Conservation (phyloP, 208 protist species). For the Acanthamoeba healyi region DNA sequence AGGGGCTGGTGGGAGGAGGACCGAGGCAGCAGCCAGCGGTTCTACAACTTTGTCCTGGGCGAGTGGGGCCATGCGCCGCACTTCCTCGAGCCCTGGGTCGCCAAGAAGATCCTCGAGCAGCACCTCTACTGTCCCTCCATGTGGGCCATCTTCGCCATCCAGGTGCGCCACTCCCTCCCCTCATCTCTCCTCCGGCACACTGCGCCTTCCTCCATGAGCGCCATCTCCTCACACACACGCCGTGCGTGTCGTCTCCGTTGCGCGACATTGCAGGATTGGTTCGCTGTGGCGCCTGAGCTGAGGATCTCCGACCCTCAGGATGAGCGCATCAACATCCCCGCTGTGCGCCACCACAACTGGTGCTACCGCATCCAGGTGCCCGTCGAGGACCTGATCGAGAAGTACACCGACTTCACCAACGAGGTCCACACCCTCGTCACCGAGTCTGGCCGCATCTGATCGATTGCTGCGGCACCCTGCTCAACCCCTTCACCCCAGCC, state of each 20-base stretch:
- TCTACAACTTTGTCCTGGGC: slow-evolving; percentile 81
- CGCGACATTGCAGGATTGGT: slow-evolving; percentile 72
- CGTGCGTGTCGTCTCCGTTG: background rate
- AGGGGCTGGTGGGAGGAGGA: slow-evolving; percentile 87
- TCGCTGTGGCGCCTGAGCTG: slow-evolving; percentile 43
- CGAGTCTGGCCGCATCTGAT: slow-evolving; percentile 32
- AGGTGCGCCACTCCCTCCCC: slow-evolving; percentile 14
- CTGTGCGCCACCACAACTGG: slow-evolving; percentile 85
- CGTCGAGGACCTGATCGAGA: slow-evolving; percentile 68
- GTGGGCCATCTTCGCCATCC: slow-evolving; percentile 84
- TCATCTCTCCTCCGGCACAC: background rate
- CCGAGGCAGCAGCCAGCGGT: slow-evolving; percentile 73
- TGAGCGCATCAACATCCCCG: slow-evolving; percentile 85
- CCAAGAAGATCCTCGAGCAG: slow-evolving; percentile 80
- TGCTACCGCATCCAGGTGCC: slow-evolving; percentile 80
- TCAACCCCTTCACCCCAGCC: background rate
- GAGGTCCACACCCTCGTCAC: slow-evolving; percentile 23
- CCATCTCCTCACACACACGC: background rate
- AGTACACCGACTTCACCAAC: slow-evolving; percentile 71
- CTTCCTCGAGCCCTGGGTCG: slow-evolving; percentile 79
- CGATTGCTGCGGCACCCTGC: too few species aligned
- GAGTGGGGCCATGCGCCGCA: slow-evolving; percentile 81
- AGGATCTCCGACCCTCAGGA: slow-evolving; percentile 82
- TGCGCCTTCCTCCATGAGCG: background rate
- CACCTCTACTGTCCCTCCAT: slow-evolving; percentile 81